phyloP scores from a whole-genome alignment of 78 protist genomes.

The Dictyostelium firmibasis region DNA sequence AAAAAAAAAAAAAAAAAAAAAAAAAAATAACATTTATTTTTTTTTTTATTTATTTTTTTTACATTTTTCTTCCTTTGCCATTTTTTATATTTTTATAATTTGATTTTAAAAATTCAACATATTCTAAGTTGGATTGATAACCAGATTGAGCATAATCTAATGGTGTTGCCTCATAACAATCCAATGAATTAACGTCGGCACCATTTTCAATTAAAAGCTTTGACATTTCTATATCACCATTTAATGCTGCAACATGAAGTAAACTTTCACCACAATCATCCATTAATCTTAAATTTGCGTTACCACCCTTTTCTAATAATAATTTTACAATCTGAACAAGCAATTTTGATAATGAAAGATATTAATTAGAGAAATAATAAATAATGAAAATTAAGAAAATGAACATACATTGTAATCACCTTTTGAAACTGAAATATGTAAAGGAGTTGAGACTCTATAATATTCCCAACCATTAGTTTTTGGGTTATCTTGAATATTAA shows the following conservation, averaged over 20 bases:
- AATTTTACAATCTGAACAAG: constrained; percentile 1
- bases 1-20: no score
- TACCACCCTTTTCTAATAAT: constrained; percentile 36
- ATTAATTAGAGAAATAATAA: background rate
- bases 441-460: constrained; percentile 59
- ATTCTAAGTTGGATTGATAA: background rate
- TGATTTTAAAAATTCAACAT: background rate
- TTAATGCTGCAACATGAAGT: constrained; percentile 23
- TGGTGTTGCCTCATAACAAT: constrained; percentile 29
- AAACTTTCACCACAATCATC: constrained; percentile 66
- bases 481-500: constrained; percentile 71
- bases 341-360: no score
- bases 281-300: constrained; percentile 31
- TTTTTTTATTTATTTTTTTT: background rate
- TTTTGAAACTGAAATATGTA: constrained; percentile 23
- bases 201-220: constrained; percentile 10
- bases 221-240: constrained; percentile 24
- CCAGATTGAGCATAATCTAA: constrained; percentile 53
- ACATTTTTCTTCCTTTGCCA: constrained; percentile 62
- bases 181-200: constrained; percentile 9
- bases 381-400: background rate
- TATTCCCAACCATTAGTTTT: constrained; percentile 77
- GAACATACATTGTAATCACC: constrained; percentile 34
- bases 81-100: constrained; percentile 1
- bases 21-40: background rate